Evolutionary conservation across 331 rosid species (phyloP), one percentile per base, ranked within the genome.

Genomic region (Prunus yedoensis): DNA sequence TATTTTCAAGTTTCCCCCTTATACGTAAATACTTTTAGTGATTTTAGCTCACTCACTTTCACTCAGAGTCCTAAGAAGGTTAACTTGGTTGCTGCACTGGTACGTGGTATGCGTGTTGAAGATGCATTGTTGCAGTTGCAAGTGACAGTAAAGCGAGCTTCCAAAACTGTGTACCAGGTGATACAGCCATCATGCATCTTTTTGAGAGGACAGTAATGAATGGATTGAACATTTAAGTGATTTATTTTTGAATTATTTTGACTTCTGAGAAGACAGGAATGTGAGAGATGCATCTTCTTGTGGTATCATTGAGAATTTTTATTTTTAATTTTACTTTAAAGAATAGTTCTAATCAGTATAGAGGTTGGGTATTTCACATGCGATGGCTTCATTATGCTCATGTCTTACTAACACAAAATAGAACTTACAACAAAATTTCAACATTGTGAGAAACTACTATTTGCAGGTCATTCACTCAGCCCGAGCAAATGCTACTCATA

Each of bases 21-120:
- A 23, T 67, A 25, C 54, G 8, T 38, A n/a, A 18, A 4, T n/a
- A 21, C 68, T 10, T 56, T 14, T 56, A 35, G 66, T 41, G 13
- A 59, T 27, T 56, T 81, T 73, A 30, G 66, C 43, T 66, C 13
- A 60, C 35, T 52, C 54, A 72, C 68, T 46, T 30, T 67, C 7
- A 10, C 59, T 76, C 82, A 94, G 97, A 91, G 96, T 83, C 99
- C 97, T 52, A 94, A 92, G 87, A 94, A 94, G 88, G 79, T 92
- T 75, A 94, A 94, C 89, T 86, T 94, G 92, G 97, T 94, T 70
- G 97, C 96, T 81, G 93, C 95, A 59, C 79, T 92, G 73, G 92
- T 91, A 35, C 96, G 97, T 74, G 99, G 99, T 30, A 94, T 94
- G 99, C 97, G 91, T 56, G 99, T 94, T 80, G 96, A 94, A 80